A percentile compares a stretch with the other conserved stretches of the same genome.
Evolutionary conservation across 2,329 filamentous ascomycete species (phyloP).

Genomic region (Nakataea oryzae): DNA sequence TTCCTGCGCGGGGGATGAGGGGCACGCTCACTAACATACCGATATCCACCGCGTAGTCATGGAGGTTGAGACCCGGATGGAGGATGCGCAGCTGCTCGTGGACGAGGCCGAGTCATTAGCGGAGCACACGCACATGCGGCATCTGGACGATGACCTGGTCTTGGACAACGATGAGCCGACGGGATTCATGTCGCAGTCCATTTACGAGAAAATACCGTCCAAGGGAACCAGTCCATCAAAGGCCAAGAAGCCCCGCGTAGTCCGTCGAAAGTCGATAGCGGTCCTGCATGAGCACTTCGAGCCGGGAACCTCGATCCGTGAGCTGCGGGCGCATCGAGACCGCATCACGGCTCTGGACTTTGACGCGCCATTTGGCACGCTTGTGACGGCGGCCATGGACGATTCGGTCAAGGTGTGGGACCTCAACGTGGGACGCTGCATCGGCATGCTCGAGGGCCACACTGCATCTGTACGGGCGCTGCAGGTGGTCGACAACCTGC

Average conservation of each 20-base stretch:
- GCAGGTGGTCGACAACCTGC: conserved; percentile 90
- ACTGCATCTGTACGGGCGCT: conserved; percentile 85
- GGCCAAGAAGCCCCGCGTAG: conserved; percentile 41
- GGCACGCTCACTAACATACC: neutral
- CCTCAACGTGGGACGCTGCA: conserved; percentile 83
- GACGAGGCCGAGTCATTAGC: conserved; percentile 49
- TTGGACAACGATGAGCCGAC: conserved; percentile 33
- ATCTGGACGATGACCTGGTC: conserved; percentile 36
- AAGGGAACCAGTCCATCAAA: conserved; percentile 37
- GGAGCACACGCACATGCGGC: conserved; percentile 35
- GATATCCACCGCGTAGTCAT: conserved; percentile 34
- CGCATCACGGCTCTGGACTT: conserved; percentile 87
- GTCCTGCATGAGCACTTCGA: conserved; percentile 93
- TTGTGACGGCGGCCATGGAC: conserved; percentile 86
- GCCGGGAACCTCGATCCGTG: conserved; percentile 76
- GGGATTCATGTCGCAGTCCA: conserved; percentile 92
- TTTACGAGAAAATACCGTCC: conserved; percentile 82
- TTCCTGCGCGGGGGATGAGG: neutral
- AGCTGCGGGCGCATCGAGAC: conserved; percentile 82
- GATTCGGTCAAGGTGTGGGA: conserved; percentile 96
- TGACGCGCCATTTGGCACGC: conserved; percentile 90
- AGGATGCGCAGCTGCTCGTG: conserved; percentile 48
- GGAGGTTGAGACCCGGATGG: conserved; percentile 50
- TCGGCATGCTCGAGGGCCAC: conserved; percentile 86
- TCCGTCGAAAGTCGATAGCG: conserved; percentile 76